Conservation (phyloP, 2,329 filamentous ascomycete genomes). For the Monilinia laxa region DNA sequence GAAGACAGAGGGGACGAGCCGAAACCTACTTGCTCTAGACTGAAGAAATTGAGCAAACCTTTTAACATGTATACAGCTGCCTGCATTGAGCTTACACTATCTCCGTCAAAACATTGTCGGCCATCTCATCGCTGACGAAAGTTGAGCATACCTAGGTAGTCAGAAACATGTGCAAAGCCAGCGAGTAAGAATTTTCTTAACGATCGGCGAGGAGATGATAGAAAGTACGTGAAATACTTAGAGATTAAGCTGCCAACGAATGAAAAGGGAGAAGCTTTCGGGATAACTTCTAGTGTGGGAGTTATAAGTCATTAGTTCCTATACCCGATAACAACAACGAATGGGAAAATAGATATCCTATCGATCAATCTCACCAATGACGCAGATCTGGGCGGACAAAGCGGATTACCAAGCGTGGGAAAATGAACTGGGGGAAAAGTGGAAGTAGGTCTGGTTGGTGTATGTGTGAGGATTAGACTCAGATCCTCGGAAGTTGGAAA, state of each 20-base stretch:
- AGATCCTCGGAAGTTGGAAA: slow-evolving; percentile 2
- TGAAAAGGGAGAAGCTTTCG: not conserved
- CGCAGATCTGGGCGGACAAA: not conserved
- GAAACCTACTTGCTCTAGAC: not conserved
- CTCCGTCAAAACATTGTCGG: slow-evolving; percentile 4
- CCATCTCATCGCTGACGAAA: not conserved
- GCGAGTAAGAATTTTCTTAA: not conserved
- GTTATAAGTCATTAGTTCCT: not conserved
- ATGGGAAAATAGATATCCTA: slow-evolving; percentile 10
- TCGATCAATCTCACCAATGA: slow-evolving; percentile 14
- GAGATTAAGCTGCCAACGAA: not conserved
- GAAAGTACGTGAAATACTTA: not conserved
- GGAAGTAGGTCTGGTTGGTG: not conserved
- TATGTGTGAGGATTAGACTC: not conserved
- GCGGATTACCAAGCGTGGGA: not conserved
- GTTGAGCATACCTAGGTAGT: not conserved
- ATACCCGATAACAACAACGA: not conserved
- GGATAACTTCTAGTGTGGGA: not conserved
- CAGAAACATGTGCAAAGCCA: slow-evolving; percentile 6
- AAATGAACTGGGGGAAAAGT: slow-evolving; percentile 6
- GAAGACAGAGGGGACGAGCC: not conserved
- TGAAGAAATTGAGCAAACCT: not conserved
- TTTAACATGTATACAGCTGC: not conserved
- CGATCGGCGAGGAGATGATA: not conserved
- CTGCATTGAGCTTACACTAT: not conserved